Conservation (phyloP, 2,329 filamentous ascomycete genomes). For the Cercospora canescens region DNA sequence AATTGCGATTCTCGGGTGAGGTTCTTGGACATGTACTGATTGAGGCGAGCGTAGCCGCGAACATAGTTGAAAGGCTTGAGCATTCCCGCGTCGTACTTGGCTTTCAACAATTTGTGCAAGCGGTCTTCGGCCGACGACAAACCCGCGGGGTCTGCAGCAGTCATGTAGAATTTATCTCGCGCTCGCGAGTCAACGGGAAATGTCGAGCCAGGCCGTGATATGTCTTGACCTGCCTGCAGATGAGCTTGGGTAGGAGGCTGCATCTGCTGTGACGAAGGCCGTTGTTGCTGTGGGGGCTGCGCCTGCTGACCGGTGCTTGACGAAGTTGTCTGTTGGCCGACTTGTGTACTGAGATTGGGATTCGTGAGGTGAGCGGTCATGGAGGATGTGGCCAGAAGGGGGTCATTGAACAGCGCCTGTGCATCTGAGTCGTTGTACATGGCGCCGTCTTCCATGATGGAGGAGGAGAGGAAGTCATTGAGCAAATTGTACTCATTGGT, state of each 20-base stretch:
- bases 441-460: slow-evolving; percentile 71
- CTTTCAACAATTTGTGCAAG: slow-evolving; percentile 90
- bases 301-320: not conserved
- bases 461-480: slow-evolving; percentile 93
- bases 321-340: not conserved
- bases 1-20: slow-evolving; percentile 80
- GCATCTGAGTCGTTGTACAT: slow-evolving; percentile 46
- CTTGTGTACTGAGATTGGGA: slow-evolving; percentile 40
- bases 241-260: slow-evolving; percentile 8
- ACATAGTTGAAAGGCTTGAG: slow-evolving; percentile 98
- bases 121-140: slow-evolving; percentile 85
- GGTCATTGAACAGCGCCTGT: slow-evolving; percentile 60
- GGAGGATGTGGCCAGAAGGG: slow-evolving; percentile 48
- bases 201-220: slow-evolving; percentile 61
- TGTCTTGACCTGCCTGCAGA: slow-evolving; percentile 52
- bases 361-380: slow-evolving; percentile 45
- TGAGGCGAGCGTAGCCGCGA: slow-evolving; percentile 87
- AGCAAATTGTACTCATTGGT: slow-evolving; percentile 95
- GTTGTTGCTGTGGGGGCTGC: not conserved
- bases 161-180: slow-evolving; percentile 89
- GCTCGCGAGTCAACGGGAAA: slow-evolving; percentile 66
- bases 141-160: slow-evolving; percentile 90
- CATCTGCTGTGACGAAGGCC: not conserved
- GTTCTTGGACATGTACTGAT: slow-evolving; percentile 88
- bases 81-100: slow-evolving; percentile 93